Base-by-base conservation (phyloP, 78 protist species). In the Tieghemostelium lacteum region DNA sequence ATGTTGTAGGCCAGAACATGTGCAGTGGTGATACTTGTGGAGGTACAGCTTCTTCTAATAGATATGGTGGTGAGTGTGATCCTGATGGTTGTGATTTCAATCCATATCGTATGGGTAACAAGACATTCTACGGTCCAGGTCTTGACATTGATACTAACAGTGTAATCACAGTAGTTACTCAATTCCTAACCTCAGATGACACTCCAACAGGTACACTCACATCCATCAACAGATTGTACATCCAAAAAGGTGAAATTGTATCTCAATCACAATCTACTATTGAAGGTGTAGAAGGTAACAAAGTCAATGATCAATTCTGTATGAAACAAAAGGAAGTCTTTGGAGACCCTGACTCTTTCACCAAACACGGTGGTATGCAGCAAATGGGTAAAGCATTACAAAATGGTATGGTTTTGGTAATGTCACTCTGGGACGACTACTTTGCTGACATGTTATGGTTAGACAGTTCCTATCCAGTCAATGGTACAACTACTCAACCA, bases 401-500 rank as follows among this genome's bases (percentile, higher is more conserved):
- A 20, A 50, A 29, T 66, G 96, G 96, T 22, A 77, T 93, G 92
- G 95, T 93, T 17, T 85, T 94, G 26, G 96, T 94, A 6, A 39
- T 94, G 40, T 62, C 85, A 39, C 89, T 94, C 31, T 94, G 96
- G 96, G 96, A 94, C 62, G 96, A 94, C 57, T 62, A 86, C n/a
- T 26, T n/a, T 4, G 95, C 75, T 2, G 52, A 94, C 19, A 94
- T 94, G 96, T 72, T 88, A 33, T 94, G 96, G 96, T 57, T 94
- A 26, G 96, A 94, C 28, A 52, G 86, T 26, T 24, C 55, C 5
- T 92, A 74, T 39, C 95, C 95, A 50, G 63, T 86, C 12, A 63
- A n/a, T 40, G 60, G 58, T 0, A 4, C 54, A 12, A 22, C 74
- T 2, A n/a, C 52, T 4, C 4, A 26, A 28, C 94, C 96, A 26